phyloP scores from a whole-genome alignment of 306 rosid species.

The Medicago ruthenica region DNA sequence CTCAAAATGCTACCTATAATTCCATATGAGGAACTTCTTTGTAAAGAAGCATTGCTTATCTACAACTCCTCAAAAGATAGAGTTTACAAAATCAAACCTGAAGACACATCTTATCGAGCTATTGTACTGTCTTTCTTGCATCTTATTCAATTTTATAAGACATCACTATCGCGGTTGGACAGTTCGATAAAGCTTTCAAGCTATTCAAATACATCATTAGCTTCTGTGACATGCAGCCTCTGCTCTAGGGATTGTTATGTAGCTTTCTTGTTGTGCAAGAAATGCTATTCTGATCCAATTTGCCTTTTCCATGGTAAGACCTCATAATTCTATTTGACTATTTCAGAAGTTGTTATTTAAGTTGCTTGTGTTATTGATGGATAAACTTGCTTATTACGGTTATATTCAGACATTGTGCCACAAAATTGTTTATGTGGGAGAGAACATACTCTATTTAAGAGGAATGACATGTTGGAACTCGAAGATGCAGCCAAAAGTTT shows the following conservation, averaged over 20 bases:
- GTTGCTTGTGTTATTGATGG: constrained; percentile 6
- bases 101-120: constrained; percentile 33
- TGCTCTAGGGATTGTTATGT: constrained; percentile 54
- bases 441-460: constrained; percentile 34
- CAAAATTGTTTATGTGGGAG: constrained; percentile 45
- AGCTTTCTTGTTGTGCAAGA: constrained; percentile 44
- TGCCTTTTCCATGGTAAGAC: constrained; percentile 55
- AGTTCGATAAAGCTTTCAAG: background rate
- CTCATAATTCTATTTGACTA: background rate
- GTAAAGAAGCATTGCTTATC: constrained; percentile 49
- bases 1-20: constrained; percentile 44
- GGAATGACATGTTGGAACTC: constrained; percentile 41
- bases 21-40: constrained; percentile 60
- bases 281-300: constrained; percentile 45
- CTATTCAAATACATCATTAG: constrained; percentile 30
- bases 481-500: constrained; percentile 47
- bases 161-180: constrained; percentile 15
- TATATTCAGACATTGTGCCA: constrained; percentile 36
- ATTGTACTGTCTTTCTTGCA: constrained; percentile 39
- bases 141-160: constrained; percentile 42
- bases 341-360: background rate
- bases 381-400: constrained; percentile 1
- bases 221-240: constrained; percentile 35
- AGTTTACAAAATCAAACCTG: constrained; percentile 10
- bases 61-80: constrained; percentile 30